phyloP scores from a whole-genome alignment of 768 basidiomycete genomes.

The Suillus alpinus region DNA sequence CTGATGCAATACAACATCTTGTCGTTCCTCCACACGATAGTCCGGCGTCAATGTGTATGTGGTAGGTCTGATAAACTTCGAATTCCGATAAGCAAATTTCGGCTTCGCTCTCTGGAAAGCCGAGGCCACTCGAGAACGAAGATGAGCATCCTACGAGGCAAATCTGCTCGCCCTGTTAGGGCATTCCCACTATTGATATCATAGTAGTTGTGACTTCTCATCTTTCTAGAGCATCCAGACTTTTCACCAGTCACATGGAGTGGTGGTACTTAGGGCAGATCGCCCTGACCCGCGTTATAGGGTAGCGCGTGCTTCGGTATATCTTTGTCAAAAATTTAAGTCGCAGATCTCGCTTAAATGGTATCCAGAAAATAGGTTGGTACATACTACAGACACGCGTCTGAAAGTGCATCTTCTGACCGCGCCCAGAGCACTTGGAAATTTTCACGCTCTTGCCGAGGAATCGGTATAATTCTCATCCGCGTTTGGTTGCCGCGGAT shows the following conservation, averaged over 20 bases:
- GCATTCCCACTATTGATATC: background rate
- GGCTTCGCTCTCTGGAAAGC: constrained; percentile 63
- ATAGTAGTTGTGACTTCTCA: constrained; percentile 18
- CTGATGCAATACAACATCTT: no score
- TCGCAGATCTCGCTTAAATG: constrained; percentile 36
- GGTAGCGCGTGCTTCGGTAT: constrained; percentile 11
- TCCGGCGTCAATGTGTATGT: constrained; percentile 57
- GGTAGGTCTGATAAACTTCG: constrained; percentile 64
- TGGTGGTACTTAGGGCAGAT: constrained; percentile 32
- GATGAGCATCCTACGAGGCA: constrained; percentile 28
- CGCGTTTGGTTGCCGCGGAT: constrained; percentile 29
- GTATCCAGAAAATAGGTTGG: constrained; percentile 24
- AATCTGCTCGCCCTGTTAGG: background rate
- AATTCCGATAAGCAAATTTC: constrained; percentile 54
- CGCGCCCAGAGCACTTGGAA: constrained; percentile 14
- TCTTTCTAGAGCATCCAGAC: constrained; percentile 34
- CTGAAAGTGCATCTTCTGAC: constrained; percentile 25
- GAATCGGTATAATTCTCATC: constrained; percentile 24
- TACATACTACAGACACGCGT: no score
- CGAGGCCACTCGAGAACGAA: constrained; percentile 40
- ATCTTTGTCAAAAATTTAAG: constrained; percentile 33
- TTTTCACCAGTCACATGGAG: constrained; percentile 37
- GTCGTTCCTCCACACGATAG: background rate
- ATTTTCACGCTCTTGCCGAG: constrained; percentile 24
- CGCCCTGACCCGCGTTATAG: no score